Percentiles rank a stretch among this genome's conserved stretches.
phyloP scores from a whole-genome alignment of 1,284 basidiomycete species.

The Stereum hirsutum region DNA sequence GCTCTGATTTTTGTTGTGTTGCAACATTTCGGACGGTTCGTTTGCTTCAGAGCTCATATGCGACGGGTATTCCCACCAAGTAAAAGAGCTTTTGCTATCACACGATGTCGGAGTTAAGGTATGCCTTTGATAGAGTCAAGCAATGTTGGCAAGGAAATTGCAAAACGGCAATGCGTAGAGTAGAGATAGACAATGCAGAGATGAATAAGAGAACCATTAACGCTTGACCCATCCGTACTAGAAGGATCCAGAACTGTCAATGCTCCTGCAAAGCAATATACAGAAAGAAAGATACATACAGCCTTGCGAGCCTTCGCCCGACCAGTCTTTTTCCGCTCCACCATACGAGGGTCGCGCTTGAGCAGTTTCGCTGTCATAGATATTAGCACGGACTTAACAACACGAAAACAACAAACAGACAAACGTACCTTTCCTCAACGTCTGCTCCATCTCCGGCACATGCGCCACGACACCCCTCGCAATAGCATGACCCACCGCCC shows the following conservation, averaged over 20 bases:
- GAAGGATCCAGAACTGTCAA: slow-evolving; percentile 9
- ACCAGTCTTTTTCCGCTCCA: slow-evolving; percentile 96
- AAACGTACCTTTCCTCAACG: slow-evolving; percentile 65
- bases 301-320: slow-evolving; percentile 86
- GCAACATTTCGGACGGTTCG: too few relatives aligned
- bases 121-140: too few relatives aligned
- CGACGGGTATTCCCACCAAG: too few relatives aligned
- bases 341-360: slow-evolving; percentile 92
- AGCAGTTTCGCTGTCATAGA: slow-evolving; percentile 66
- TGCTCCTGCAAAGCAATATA: neutral
- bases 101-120: too few relatives aligned
- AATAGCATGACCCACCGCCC: slow-evolving; percentile 81
- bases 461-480: slow-evolving; percentile 75
- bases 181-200: neutral
- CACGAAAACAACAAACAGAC: neutral
- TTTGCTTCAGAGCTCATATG: too few relatives aligned
- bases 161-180: too few relatives aligned
- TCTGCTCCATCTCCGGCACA: slow-evolving; percentile 50
- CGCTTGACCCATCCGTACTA: slow-evolving; percentile 96
- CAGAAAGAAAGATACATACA: slow-evolving; percentile 39
- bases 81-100: too few relatives aligned
- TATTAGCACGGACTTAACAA: neutral
- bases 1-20: too few relatives aligned
- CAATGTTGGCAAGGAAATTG: too few relatives aligned
- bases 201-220: slow-evolving; percentile 26